phyloP scores from a whole-genome alignment of 108 stramenopile species.

The Stephanodiscus minutulus region DNA sequence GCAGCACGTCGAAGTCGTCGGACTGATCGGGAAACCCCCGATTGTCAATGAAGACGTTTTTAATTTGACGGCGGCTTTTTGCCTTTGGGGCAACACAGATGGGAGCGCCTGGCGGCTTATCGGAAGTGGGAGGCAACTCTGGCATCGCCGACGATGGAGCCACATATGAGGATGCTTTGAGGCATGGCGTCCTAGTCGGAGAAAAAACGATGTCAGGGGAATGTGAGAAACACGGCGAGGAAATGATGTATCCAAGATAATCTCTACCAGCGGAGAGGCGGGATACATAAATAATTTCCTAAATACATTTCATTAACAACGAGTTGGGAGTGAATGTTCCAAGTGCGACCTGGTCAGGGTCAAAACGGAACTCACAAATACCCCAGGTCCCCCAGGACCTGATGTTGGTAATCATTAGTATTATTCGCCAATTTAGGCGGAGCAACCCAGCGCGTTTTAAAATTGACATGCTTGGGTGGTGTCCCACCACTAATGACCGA shows the following conservation, averaged over 20 bases:
- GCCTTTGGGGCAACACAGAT: not conserved
- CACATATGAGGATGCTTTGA: not conserved
- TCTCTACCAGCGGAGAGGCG: not conserved
- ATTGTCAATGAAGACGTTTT: not conserved
- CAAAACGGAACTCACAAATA: not conserved
- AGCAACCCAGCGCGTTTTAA: no score
- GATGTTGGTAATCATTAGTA: not conserved
- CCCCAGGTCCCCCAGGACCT: not conserved
- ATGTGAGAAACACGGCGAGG: not conserved
- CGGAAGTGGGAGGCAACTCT: not conserved
- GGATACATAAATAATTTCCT: not conserved
- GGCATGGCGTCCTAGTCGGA: not conserved
- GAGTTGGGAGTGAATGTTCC: not conserved
- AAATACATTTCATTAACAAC: not conserved
- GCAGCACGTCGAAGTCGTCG: not conserved
- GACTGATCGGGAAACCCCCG: conserved; percentile 6
- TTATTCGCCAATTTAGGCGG: not conserved
- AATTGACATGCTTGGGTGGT: no score
- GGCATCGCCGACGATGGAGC: not conserved
- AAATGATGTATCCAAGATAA: not conserved
- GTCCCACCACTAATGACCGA: no score
- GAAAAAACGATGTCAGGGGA: not conserved
- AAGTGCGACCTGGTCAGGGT: not conserved
- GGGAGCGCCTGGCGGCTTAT: not conserved
- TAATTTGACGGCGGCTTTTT: not conserved